Evolutionary conservation across 2,329 filamentous ascomycete genomes (phyloP).

Genomic region (Chaetomiaceae sp.): DNA sequence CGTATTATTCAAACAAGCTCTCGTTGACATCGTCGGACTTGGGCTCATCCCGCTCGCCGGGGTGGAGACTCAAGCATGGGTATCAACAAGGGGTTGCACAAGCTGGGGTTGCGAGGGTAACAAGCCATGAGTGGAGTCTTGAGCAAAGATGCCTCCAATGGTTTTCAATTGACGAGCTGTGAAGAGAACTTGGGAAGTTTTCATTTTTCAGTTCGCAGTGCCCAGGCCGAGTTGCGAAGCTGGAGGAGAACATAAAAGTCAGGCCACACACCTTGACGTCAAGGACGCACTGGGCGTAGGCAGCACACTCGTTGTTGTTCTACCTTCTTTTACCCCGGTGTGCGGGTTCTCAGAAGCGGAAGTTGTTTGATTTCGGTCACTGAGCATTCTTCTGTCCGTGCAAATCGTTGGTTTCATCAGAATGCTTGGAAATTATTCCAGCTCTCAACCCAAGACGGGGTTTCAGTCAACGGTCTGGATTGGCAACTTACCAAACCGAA

Average conservation of each 20-base stretch:
- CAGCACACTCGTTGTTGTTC: too few relatives aligned
- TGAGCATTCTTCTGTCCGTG: too few relatives aligned
- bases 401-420: too few relatives aligned
- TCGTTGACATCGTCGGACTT: background rate
- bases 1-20: constrained; percentile 2
- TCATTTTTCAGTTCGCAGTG: background rate
- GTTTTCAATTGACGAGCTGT: constrained; percentile 17
- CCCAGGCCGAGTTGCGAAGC: background rate
- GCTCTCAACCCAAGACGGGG: too few relatives aligned
- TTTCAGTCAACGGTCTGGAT: too few relatives aligned
- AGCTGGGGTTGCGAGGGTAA: constrained; percentile 9
- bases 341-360: too few relatives aligned
- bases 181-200: too few relatives aligned
- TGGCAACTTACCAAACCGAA: too few relatives aligned
- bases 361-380: too few relatives aligned
- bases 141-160: constrained; percentile 11
- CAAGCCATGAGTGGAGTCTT: constrained; percentile 13
- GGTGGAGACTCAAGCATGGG: constrained; percentile 17
- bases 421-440: too few relatives aligned
- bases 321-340: too few relatives aligned
- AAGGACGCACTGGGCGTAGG: background rate
- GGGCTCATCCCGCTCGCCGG: background rate
- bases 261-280: background rate
- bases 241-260: background rate
- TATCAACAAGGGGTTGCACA: constrained; percentile 17